Conservation (phyloP, 257 asterid species). For the Gardenia jasminoides region DNA sequence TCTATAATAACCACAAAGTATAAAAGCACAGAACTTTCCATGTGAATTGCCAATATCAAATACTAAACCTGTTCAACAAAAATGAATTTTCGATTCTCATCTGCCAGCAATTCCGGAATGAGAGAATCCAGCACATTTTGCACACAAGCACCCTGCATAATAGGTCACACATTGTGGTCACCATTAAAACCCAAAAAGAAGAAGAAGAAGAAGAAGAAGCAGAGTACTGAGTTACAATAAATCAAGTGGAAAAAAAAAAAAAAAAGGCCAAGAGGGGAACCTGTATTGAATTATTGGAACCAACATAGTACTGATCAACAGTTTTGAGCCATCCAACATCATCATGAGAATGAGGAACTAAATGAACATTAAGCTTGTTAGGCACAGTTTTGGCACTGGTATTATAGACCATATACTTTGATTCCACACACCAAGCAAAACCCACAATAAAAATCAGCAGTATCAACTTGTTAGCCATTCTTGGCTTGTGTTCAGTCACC, state of each 20-base stretch:
- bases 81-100: constrained; percentile 72
- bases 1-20: neutral
- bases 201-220: neutral
- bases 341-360: constrained; percentile 94
- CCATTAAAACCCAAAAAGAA: no score
- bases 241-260: no score
- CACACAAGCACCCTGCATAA: constrained; percentile 85
- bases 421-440: constrained; percentile 37
- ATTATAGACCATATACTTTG: constrained; percentile 73
- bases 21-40: neutral
- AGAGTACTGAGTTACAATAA: neutral
- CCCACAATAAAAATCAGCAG: constrained; percentile 11
- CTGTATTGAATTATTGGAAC: constrained; percentile 88
- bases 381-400: constrained; percentile 60
- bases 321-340: constrained; percentile 99
- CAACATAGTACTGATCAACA: constrained; percentile 94
- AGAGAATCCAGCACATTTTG: constrained; percentile 91
- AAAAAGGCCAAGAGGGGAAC: constrained; percentile 22
- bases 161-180: neutral
- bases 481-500: neutral
- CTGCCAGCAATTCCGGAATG: constrained; percentile 79
- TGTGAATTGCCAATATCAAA: neutral
- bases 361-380: constrained; percentile 83
- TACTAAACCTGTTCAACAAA: constrained; percentile 73
- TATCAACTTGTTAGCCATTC: constrained; percentile 12